A percentile compares a stretch with the other conserved stretches of the same genome.
These are phyloP conservation scores for Dentipellis sp. DNA, from an alignment of 768 basidiomycete genomes.

Conservation along the genomic window DNA sequence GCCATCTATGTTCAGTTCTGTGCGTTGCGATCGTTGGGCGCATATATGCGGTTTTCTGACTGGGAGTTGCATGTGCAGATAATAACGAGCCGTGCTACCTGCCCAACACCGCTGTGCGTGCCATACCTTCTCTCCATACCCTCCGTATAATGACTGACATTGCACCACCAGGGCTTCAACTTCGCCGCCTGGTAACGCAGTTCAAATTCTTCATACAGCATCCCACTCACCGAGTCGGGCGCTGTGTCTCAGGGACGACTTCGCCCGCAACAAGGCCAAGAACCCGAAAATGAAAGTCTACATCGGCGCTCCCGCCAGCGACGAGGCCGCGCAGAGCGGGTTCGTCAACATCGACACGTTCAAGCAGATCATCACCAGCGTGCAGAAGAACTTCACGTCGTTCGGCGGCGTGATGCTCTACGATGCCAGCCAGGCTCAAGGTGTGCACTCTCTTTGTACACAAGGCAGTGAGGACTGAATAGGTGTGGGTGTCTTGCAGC, in stretches of 20 bases:
- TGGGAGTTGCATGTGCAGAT: too few relatives aligned
- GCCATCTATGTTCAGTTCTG: too few relatives aligned
- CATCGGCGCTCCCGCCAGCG: slow-evolving; percentile 35
- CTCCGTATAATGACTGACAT: slow-evolving; percentile 27
- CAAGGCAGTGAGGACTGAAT: too few relatives aligned
- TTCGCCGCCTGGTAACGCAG: slow-evolving; percentile 23
- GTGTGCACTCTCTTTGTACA: too few relatives aligned
- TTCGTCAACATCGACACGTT: slow-evolving; percentile 27
- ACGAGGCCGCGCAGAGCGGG: slow-evolving; percentile 33
- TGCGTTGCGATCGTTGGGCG: too few relatives aligned
- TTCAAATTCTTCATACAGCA: background rate
- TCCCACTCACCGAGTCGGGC: background rate
- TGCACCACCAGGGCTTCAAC: slow-evolving; percentile 40
- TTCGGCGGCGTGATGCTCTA: slow-evolving; percentile 40
- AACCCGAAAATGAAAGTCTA: slow-evolving; percentile 40
- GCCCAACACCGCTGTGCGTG: too few relatives aligned
- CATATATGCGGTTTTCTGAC: too few relatives aligned
- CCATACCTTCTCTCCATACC: slow-evolving; percentile 23
- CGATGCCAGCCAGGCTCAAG: slow-evolving; percentile 34
- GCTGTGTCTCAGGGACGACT: slow-evolving; percentile 31
- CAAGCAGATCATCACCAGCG: slow-evolving; percentile 23
- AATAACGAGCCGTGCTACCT: too few relatives aligned
- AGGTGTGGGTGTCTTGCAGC: too few relatives aligned
- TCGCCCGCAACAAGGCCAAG: slow-evolving; percentile 32
- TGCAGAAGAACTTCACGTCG: slow-evolving; percentile 31